These are phyloP conservation scores for Albophoma yamanashiensis DNA, from an alignment of 2,329 filamentous ascomycete species.

Conservation along the genomic window DNA sequence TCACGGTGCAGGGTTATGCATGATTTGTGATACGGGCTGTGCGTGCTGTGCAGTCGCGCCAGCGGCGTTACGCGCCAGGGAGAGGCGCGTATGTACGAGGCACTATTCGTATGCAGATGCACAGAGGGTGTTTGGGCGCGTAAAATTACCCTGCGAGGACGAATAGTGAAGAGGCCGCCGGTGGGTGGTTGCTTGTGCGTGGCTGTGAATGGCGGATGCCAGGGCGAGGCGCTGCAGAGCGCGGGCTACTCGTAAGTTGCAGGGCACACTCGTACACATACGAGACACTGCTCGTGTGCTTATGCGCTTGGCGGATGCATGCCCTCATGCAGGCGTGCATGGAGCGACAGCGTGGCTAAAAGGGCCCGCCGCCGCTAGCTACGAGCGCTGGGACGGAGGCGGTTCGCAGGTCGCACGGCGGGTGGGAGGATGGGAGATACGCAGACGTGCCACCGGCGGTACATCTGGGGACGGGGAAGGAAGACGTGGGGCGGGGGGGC, in stretches of 20 bases:
- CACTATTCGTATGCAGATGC: not conserved
- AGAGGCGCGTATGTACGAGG: not conserved
- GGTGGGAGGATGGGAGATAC: not conserved
- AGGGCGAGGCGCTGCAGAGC: not conserved
- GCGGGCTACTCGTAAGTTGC: no score
- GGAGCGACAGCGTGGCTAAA: not conserved
- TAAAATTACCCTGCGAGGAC: not conserved
- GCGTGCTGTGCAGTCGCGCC: slow-evolving; percentile 12
- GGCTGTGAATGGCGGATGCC: slow-evolving; percentile 3
- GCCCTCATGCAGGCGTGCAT: not conserved
- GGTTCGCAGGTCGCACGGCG: not conserved
- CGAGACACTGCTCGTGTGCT: not conserved
- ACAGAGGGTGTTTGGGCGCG: not conserved
- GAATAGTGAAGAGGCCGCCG: slow-evolving; percentile 2
- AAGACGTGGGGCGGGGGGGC: no score
- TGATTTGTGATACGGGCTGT: slow-evolving; percentile 22
- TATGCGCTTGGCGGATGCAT: not conserved
- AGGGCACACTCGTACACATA: not conserved
- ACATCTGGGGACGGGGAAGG: slow-evolving; percentile 16
- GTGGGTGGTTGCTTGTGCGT: not conserved
- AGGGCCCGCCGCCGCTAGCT: not conserved
- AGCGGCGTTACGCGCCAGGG: slow-evolving; percentile 1
- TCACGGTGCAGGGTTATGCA: slow-evolving; percentile 21
- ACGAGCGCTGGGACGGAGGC: not conserved
- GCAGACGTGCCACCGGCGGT: slow-evolving; percentile 9